Evolutionary conservation across 257 asterid genomes (phyloP).

Genomic region (Orobanche coerulescens): DNA sequence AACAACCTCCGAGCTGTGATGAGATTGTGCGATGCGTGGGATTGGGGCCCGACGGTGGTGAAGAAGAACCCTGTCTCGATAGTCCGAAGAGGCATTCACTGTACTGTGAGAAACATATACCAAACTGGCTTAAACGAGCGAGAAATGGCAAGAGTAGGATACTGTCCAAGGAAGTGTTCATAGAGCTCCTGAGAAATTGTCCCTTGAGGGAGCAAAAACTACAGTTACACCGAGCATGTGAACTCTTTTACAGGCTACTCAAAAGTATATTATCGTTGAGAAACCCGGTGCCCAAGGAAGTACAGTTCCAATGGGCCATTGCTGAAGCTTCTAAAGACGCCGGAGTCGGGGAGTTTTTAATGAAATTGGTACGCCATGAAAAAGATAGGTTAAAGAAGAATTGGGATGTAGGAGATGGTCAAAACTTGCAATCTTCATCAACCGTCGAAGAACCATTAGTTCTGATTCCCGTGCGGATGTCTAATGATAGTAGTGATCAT

Average conservation of each 20-base stretch:
- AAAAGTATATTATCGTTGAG: slow-evolving; percentile 74
- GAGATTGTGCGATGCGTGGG: slow-evolving; percentile 65
- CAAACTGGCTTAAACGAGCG: slow-evolving; percentile 99
- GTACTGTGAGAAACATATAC: slow-evolving; percentile 87
- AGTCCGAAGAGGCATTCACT: slow-evolving; percentile 68
- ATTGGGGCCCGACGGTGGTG: slow-evolving; percentile 41
- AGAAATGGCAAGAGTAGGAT: slow-evolving; percentile 94
- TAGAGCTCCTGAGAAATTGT: slow-evolving; percentile 69
- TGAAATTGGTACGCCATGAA: slow-evolving; percentile 62
- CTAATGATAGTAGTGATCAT: slow-evolving; percentile 28
- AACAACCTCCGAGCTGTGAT: slow-evolving; percentile 27
- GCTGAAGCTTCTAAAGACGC: slow-evolving; percentile 82
- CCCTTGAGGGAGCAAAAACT: slow-evolving; percentile 62
- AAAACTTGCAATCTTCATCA: slow-evolving; percentile 35
- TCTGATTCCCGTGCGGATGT: slow-evolving; percentile 25
- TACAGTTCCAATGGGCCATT: slow-evolving; percentile 88
- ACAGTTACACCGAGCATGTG: slow-evolving; percentile 86
- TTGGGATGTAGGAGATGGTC: slow-evolving; percentile 58
- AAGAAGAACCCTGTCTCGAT: slow-evolving; percentile 50
- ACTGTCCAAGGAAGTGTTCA: slow-evolving; percentile 83
- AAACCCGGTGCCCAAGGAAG: slow-evolving; percentile 88
- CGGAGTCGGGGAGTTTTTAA: slow-evolving; percentile 47
- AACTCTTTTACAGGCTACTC: slow-evolving; percentile 79
- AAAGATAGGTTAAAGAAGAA: slow-evolving; percentile 63
- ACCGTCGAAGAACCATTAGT: slow-evolving; percentile 36